Evolutionary conservation across 2,329 filamentous ascomycete genomes (phyloP).

Genomic region (Aureobasidium sp.): DNA sequence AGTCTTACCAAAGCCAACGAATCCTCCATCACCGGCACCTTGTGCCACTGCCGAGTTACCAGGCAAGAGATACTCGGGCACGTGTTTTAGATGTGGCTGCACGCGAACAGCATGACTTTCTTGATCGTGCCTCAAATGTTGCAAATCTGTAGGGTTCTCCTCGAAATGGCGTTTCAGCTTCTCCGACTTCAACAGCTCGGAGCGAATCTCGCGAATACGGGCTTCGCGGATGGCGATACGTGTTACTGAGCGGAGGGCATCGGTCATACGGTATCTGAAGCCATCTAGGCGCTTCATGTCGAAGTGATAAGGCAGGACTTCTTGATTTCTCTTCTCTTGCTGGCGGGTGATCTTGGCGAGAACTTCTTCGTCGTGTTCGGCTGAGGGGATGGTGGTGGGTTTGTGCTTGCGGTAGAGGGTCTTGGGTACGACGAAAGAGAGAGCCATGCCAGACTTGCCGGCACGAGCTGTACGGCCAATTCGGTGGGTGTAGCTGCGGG

Average conservation of each 20-base stretch:
- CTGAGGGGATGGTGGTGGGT: constrained; percentile 65
- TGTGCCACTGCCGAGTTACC: constrained; percentile 60
- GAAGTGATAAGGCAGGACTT: constrained; percentile 84
- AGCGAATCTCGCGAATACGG: constrained; percentile 73
- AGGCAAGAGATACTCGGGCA: constrained; percentile 88
- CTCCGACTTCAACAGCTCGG: constrained; percentile 87
- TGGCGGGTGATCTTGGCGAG: constrained; percentile 70
- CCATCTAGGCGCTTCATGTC: constrained; percentile 90
- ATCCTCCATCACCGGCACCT: constrained; percentile 56
- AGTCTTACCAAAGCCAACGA: constrained; percentile 56
- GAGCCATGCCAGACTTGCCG: constrained; percentile 82
- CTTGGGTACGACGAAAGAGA: constrained; percentile 87
- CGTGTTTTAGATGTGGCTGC: constrained; percentile 84
- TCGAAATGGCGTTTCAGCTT: constrained; percentile 94
- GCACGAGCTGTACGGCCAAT: constrained; percentile 90
- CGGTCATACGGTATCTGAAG: constrained; percentile 90
- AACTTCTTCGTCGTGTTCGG: constrained; percentile 77
- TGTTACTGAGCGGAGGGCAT: constrained; percentile 84
- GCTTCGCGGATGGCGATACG: constrained; percentile 85
- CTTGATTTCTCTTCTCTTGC: constrained; percentile 68
- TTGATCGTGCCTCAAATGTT: constrained; percentile 80
- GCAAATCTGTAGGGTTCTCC: constrained; percentile 85
- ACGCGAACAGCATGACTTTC: constrained; percentile 75
- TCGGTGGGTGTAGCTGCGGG: constrained; percentile 92
- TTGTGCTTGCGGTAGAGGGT: constrained; percentile 82